Evolutionary conservation across 2,329 filamentous ascomycete species (phyloP), one percentile per base, ranked within the genome.

Genomic region (Stemphylium beticola): DNA sequence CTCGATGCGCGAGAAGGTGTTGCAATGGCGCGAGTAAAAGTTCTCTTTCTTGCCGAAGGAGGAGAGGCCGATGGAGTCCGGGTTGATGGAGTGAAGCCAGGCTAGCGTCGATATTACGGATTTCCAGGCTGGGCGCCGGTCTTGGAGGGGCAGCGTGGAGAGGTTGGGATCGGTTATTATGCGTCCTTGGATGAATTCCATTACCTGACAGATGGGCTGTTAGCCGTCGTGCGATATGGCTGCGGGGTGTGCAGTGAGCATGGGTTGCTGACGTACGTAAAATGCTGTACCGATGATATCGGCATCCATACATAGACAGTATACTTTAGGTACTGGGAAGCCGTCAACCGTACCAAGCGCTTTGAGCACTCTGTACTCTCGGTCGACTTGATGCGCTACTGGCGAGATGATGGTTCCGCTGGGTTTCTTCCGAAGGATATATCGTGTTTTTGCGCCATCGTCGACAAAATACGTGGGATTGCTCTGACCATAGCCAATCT

Each of bases 401-500:
- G 92, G 92, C 67, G 92, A 96, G 46, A 98, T 84, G 37, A 98
- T 88, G 77, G 88, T 88, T 58, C 93, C 93, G 4, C 93, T 91
- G 0, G 93, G 95, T 78, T 97, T 97, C 84, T 98, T 98, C 73
- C 93, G 90, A 78, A 98, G 83, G 26, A 98, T 95, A 76, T 87
- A 96, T 69, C 87, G 85, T 60, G 79, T 74, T 44, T 86, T 84
- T 69, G 86, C 81, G 2, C 69, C 60, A 55, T 87, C 87, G 15
- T 87, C 95, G 68, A 98, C 82, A 67, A 92, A 91, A 78, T 98
- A 98, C 0, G 93, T 98, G 37, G 95, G 93, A 74, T 98, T 98
- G 57, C 92, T 96, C 78, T 98, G 93, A 48, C 93, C 95, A 74
- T 95, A 98, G 71, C 93, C 92, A 72, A 98, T 98, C 89, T 97